These are phyloP conservation scores for Mycena olivaceomarginata DNA, from an alignment of 768 basidiomycete genomes.

Conservation along the genomic window DNA sequence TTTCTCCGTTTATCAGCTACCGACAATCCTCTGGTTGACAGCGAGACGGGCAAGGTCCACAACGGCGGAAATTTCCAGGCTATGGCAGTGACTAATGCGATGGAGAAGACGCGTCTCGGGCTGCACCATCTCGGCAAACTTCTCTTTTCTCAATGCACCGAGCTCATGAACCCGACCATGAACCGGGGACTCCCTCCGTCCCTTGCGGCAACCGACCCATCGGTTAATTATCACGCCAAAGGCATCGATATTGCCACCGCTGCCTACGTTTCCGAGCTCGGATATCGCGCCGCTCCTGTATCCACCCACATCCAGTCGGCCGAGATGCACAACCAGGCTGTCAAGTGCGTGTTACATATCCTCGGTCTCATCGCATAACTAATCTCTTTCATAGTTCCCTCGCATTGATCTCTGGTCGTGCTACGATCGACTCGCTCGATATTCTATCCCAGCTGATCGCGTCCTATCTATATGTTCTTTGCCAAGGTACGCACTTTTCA, in stretches of 20 bases:
- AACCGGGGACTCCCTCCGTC: conserved; percentile 91
- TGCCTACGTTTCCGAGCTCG: conserved; percentile 89
- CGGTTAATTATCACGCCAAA: conserved; percentile 89
- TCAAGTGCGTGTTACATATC: conserved; percentile 77
- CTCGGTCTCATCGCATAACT: not conserved
- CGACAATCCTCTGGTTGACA: conserved; percentile 91
- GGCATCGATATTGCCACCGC: conserved; percentile 91
- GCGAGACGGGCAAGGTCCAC: conserved; percentile 78
- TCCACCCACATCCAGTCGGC: conserved; percentile 91
- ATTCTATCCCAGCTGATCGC: conserved; percentile 41
- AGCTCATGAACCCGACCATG: conserved; percentile 85
- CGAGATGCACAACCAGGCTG: conserved; percentile 95
- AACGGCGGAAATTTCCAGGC: conserved; percentile 92
- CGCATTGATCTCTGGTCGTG: conserved; percentile 66
- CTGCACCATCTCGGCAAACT: conserved; percentile 84
- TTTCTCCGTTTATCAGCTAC: conserved; percentile 72
- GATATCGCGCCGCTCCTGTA: conserved; percentile 89
- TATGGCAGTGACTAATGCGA: conserved; percentile 88
- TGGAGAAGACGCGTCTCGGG: conserved; percentile 90
- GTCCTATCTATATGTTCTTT: conserved; percentile 56
- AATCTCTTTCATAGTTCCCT: conserved; percentile 73
- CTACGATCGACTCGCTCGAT: conserved; percentile 45
- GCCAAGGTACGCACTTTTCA: conserved; percentile 69
- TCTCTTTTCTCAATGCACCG: conserved; percentile 80
- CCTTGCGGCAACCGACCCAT: conserved; percentile 87